Conservation (phyloP, 495 filamentous ascomycete genomes). For the Aspergillus coremiiformis region DNA sequence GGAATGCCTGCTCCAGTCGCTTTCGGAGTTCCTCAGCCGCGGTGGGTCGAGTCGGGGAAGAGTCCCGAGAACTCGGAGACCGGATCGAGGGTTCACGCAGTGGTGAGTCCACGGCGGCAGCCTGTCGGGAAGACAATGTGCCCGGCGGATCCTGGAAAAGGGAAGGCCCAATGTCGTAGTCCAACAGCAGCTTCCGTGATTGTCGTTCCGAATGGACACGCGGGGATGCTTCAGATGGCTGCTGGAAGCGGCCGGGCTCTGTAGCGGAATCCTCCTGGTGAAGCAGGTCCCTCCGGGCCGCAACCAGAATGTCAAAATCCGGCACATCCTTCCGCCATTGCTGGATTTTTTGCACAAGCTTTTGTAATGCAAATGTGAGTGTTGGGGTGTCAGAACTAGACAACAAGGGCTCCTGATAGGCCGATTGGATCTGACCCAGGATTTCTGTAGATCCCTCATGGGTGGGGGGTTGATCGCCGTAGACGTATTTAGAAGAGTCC, state of each 20-base stretch:
- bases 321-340: constrained; percentile 61
- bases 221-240: constrained; percentile 18
- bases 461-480: constrained; percentile 1
- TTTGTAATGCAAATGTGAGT: constrained; percentile 34
- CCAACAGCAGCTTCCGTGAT: constrained; percentile 9
- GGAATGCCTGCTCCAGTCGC: constrained; percentile 33
- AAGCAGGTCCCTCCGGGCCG: constrained; percentile 53
- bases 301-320: constrained; percentile 67
- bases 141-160: constrained; percentile 4
- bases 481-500: constrained; percentile 47
- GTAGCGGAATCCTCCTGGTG: constrained; percentile 24
- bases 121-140: constrained; percentile 13
- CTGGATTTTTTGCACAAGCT: constrained; percentile 56
- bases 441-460: constrained; percentile 6
- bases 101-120: constrained; percentile 17
- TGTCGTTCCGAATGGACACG: constrained; percentile 17
- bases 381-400: constrained; percentile 29
- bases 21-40: constrained; percentile 32
- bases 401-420: constrained; percentile 36
- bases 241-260: constrained; percentile 13
- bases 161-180: constrained; percentile 9
- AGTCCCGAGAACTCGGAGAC: constrained; percentile 24
- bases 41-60: constrained; percentile 21
- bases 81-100: constrained; percentile 17
- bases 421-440: constrained; percentile 21